Percentiles rank a stretch among this genome's conserved stretches.
Evolutionary conservation across 1,139 yeast genomes (phyloP).

Genomic region (Kazachstania sp.): DNA sequence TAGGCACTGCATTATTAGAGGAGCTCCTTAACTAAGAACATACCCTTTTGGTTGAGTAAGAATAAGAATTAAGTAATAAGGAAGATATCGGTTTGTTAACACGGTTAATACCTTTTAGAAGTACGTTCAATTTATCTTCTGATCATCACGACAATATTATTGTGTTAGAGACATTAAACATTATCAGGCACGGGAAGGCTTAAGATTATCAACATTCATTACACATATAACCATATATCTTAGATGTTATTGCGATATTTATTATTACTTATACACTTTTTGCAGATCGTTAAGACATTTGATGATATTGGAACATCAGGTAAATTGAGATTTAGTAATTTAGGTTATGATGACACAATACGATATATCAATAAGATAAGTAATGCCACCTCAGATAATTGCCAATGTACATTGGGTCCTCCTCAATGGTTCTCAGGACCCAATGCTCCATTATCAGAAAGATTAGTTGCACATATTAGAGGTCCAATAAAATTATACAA

Average conservation of each 20-base stretch:
- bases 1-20: no score
- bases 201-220: no score
- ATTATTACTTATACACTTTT: background rate
- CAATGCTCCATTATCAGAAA: conserved; percentile 60
- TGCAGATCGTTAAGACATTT: background rate
- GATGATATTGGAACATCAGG: background rate
- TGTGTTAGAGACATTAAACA: no score
- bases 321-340: conserved; percentile 43
- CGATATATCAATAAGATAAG: conserved; percentile 44
- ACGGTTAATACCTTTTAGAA: no score
- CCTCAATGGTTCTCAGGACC: conserved; percentile 44
- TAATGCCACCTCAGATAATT: conserved; percentile 42
- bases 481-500: conserved; percentile 57
- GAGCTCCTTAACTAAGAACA: no score
- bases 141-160: no score
- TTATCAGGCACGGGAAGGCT: no score
- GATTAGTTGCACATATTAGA: conserved; percentile 63
- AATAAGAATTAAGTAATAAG: no score
- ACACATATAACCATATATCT: background rate
- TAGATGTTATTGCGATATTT: background rate
- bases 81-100: no score
- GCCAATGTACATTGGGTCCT: conserved; percentile 35
- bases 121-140: no score
- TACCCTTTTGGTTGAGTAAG: no score
- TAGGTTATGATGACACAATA: conserved; percentile 60